A percentile compares a stretch with the other conserved stretches of the same genome.
phyloP scores from a whole-genome alignment of 305 asterid species.

The Fraxinus baroniana region DNA sequence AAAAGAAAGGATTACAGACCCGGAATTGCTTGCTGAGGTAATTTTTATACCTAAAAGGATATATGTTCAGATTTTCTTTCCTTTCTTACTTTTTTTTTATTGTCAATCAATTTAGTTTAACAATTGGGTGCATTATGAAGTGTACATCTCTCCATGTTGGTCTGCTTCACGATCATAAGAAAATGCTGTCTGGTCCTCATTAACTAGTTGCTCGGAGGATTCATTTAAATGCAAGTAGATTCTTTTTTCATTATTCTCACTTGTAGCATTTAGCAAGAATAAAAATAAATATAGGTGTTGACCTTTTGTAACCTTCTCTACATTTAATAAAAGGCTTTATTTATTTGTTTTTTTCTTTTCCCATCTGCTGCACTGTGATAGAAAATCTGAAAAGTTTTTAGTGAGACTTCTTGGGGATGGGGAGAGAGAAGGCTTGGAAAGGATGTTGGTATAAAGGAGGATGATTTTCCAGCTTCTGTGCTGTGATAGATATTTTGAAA shows the following conservation, averaged over 20 bases:
- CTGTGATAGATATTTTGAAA: neutral
- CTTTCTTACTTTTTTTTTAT: neutral
- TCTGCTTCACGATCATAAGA: slow-evolving; percentile 14
- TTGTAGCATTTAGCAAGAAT: neutral
- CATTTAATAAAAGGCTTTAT: neutral
- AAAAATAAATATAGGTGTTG: neutral
- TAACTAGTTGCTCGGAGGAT: slow-evolving; percentile 8
- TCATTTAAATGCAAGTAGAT: neutral
- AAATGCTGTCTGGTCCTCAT: slow-evolving; percentile 8
- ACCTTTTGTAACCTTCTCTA: neutral
- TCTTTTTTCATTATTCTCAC: neutral
- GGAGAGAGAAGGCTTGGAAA: neutral
- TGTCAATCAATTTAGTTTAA: slow-evolving; percentile 1
- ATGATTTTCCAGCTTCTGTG: neutral
- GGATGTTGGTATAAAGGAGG: neutral
- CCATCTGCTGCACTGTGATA: neutral
- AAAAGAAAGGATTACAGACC: slow-evolving; percentile 78
- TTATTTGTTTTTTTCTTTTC: neutral
- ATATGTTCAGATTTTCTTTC: slow-evolving; percentile 4
- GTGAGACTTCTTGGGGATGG: neutral
- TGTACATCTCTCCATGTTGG: slow-evolving; percentile 3
- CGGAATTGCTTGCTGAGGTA: slow-evolving; percentile 86
- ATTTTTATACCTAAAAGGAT: neutral
- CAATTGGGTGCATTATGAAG: slow-evolving; percentile 6
- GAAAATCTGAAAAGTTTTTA: neutral